phyloP scores from a whole-genome alignment of 495 filamentous ascomycete genomes.

The Penicillium bovifimosum region DNA sequence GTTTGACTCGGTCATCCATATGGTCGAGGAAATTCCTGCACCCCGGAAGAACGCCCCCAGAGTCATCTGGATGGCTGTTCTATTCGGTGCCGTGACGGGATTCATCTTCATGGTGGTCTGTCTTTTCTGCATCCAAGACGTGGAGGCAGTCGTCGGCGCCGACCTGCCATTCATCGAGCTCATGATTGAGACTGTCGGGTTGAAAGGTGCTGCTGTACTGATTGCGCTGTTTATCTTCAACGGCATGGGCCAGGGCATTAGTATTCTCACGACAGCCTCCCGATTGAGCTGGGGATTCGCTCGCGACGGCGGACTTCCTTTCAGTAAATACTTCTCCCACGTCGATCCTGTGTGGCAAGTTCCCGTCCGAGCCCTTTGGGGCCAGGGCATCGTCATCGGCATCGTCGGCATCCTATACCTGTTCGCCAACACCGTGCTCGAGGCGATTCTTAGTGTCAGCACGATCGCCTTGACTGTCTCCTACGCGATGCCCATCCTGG shows the following conservation, averaged over 20 bases:
- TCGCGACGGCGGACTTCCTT: constrained; percentile 53
- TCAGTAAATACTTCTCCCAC: constrained; percentile 36
- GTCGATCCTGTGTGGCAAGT: constrained; percentile 41
- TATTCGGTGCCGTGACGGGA: constrained; percentile 50
- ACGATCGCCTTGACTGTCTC: constrained; percentile 46
- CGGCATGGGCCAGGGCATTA: constrained; percentile 40
- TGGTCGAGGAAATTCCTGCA: constrained; percentile 49
- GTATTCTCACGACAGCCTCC: constrained; percentile 46
- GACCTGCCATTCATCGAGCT: constrained; percentile 44
- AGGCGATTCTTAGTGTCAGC: constrained; percentile 47
- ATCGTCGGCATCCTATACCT: constrained; percentile 42
- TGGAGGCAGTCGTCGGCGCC: constrained; percentile 51
- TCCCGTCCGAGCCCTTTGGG: constrained; percentile 41
- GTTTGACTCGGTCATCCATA: constrained; percentile 59
- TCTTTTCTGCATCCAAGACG: constrained; percentile 64
- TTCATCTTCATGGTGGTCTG: constrained; percentile 71
- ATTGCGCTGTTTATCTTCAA: constrained; percentile 47
- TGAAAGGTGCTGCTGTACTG: constrained; percentile 32
- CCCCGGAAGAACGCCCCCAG: constrained; percentile 38
- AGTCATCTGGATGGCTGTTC: constrained; percentile 39
- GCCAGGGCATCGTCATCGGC: constrained; percentile 37
- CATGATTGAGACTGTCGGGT: constrained; percentile 36
- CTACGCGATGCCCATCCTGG: constrained; percentile 43
- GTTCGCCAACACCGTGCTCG: constrained; percentile 43
- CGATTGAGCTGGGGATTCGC: constrained; percentile 51